A percentile compares a stretch with the other conserved stretches of the same genome.
These are phyloP conservation scores for Cordyceps cicadae DNA, from an alignment of 2,329 filamentous ascomycete genomes.

Conservation along the genomic window DNA sequence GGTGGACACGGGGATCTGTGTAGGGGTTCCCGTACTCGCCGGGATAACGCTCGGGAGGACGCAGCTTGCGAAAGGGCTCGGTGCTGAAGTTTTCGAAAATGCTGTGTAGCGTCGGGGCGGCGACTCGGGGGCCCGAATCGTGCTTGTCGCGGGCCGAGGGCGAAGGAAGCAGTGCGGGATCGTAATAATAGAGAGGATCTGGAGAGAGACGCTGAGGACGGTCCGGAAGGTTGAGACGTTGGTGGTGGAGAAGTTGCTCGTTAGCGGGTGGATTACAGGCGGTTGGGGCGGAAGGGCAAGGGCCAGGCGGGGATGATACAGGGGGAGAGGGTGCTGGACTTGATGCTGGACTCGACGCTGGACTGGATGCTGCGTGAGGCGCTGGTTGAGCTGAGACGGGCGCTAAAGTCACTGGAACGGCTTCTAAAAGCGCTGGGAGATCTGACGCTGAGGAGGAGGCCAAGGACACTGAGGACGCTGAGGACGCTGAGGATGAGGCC, in stretches of 20 bases:
- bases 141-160: neutral
- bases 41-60: neutral
- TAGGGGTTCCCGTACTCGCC: neutral
- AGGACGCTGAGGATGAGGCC: neutral
- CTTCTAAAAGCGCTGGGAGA: neutral
- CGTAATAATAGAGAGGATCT: neutral
- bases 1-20: constrained; percentile 19
- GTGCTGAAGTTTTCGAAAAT: constrained; percentile 19
- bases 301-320: neutral
- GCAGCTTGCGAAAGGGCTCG: constrained; percentile 17
- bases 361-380: neutral
- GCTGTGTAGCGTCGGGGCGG: constrained; percentile 18
- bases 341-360: neutral
- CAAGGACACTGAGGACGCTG: neutral
- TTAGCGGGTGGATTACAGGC: neutral
- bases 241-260: constrained; percentile 5
- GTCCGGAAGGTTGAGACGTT: constrained; percentile 7
- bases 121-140: constrained; percentile 14
- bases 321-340: neutral
- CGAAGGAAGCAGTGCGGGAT: neutral
- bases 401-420: neutral
- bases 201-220: constrained; percentile 3
- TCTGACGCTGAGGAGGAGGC: neutral
- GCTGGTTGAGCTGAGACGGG: neutral
- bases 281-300: neutral